phyloP scores from a whole-genome alignment of 768 basidiomycete genomes.

The Tephrocybe sp. region DNA sequence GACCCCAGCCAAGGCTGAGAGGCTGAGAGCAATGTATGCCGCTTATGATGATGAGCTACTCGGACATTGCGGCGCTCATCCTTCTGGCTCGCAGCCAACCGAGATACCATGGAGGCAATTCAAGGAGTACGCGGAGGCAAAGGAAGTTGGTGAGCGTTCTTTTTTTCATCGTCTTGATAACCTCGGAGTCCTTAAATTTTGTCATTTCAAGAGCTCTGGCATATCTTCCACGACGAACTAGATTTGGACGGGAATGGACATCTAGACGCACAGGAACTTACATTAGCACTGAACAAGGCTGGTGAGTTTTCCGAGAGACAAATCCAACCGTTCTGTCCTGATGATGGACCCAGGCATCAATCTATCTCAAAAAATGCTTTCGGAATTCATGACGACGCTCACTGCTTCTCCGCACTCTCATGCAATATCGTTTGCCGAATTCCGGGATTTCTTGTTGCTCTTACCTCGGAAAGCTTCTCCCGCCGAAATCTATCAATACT shows the following conservation, averaged over 20 bases:
- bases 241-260: slow-evolving; percentile 89
- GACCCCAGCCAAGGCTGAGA: slow-evolving; percentile 62
- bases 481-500: slow-evolving; percentile 84
- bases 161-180: slow-evolving; percentile 8
- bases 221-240: slow-evolving; percentile 86
- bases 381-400: slow-evolving; percentile 80
- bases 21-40: slow-evolving; percentile 70
- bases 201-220: slow-evolving; percentile 72
- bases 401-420: slow-evolving; percentile 70
- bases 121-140: slow-evolving; percentile 70
- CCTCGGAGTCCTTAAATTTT: slow-evolving; percentile 15
- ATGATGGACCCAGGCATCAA: slow-evolving; percentile 59
- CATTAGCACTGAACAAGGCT: slow-evolving; percentile 56
- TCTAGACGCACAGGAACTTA: slow-evolving; percentile 56
- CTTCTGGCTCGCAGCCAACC: slow-evolving; percentile 36
- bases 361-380: slow-evolving; percentile 65
- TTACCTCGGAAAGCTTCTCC: slow-evolving; percentile 80
- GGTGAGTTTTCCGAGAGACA: slow-evolving; percentile 44
- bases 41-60: slow-evolving; percentile 80
- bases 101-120: slow-evolving; percentile 73
- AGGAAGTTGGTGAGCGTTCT: slow-evolving; percentile 70
- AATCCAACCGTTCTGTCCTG: no score
- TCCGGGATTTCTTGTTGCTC: slow-evolving; percentile 87
- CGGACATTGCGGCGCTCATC: slow-evolving; percentile 47
- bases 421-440: slow-evolving; percentile 77